phyloP scores from a whole-genome alignment of 179 eudicot species.

The Patellifolia procumbens region DNA sequence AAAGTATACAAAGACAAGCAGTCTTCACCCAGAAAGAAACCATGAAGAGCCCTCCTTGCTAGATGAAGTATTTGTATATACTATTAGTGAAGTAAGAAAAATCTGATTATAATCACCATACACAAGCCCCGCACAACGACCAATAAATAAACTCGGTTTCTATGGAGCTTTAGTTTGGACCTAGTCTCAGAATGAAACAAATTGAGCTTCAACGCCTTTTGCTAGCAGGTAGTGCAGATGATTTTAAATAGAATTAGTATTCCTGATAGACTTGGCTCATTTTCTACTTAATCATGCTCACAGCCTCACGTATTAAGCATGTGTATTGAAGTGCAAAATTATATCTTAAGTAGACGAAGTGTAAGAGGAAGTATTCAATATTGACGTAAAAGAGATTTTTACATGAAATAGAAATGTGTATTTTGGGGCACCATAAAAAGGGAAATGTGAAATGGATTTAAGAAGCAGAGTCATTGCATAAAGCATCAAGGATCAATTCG shows the following conservation, averaged over 20 bases:
- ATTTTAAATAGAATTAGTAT: neutral
- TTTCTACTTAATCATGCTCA: too few species aligned
- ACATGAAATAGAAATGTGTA: neutral
- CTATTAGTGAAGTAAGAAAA: neutral
- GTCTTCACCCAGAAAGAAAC: neutral
- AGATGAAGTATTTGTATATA: constrained; percentile 1
- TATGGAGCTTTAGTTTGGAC: neutral
- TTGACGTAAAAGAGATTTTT: neutral
- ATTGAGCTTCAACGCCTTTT: neutral
- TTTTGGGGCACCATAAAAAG: neutral
- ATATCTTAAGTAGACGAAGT: too few species aligned
- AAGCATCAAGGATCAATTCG: neutral
- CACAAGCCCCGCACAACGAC: neutral
- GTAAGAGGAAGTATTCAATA: neutral
- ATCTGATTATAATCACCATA: neutral
- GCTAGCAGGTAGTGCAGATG: neutral
- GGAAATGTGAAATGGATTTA: neutral
- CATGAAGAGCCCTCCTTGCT: neutral
- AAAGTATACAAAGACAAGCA: neutral
- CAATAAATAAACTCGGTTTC: neutral
- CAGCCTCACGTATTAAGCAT: too few species aligned
- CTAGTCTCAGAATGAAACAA: neutral
- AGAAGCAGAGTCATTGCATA: neutral
- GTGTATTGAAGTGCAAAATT: too few species aligned
- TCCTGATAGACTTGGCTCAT: neutral